Evolutionary conservation across 805 yeast genomes (phyloP).

Genomic region (Metschnikowia lochheadii): DNA sequence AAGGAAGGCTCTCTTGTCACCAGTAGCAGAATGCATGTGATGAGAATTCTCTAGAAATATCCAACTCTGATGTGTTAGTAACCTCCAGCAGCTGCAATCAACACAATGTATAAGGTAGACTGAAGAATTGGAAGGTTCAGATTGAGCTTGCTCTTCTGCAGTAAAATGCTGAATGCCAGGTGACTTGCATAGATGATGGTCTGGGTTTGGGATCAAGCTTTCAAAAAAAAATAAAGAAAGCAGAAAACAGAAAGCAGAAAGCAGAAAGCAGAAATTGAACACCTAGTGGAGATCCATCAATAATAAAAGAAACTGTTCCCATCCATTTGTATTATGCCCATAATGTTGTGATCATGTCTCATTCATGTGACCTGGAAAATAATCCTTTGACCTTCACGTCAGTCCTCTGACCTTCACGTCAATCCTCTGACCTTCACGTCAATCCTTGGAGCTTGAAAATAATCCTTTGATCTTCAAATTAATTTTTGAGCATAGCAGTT

Average conservation of each 20-base stretch:
- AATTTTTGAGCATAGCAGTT: too few relatives aligned
- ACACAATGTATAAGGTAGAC: background rate
- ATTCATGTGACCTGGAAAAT: too few relatives aligned
- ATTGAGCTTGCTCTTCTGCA: background rate
- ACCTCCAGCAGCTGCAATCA: background rate
- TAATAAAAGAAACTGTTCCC: background rate
- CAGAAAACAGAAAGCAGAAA: too few relatives aligned
- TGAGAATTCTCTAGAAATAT: conserved; percentile 99
- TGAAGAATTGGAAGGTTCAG: background rate
- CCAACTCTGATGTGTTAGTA: conserved; percentile 57
- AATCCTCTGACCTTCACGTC: too few relatives aligned
- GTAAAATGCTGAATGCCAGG: background rate
- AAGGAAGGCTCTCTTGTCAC: conserved; percentile 77
- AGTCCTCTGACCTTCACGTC: too few relatives aligned
- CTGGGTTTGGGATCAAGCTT: background rate
- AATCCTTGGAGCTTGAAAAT: too few relatives aligned
- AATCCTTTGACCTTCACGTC: too few relatives aligned
- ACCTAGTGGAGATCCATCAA: too few relatives aligned
- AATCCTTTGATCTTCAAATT: too few relatives aligned
- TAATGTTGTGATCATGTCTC: background rate
- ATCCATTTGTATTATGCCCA: background rate
- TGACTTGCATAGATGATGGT: background rate
- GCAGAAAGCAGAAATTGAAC: too few relatives aligned
- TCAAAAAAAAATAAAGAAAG: too few relatives aligned
- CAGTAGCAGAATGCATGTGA: conserved; percentile 99